Percentiles rank a stretch among this genome's conserved stretches.
Evolutionary conservation across 2,329 filamentous ascomycete species (phyloP).

Genomic region (Parasarocladium wereldwijsianum): DNA sequence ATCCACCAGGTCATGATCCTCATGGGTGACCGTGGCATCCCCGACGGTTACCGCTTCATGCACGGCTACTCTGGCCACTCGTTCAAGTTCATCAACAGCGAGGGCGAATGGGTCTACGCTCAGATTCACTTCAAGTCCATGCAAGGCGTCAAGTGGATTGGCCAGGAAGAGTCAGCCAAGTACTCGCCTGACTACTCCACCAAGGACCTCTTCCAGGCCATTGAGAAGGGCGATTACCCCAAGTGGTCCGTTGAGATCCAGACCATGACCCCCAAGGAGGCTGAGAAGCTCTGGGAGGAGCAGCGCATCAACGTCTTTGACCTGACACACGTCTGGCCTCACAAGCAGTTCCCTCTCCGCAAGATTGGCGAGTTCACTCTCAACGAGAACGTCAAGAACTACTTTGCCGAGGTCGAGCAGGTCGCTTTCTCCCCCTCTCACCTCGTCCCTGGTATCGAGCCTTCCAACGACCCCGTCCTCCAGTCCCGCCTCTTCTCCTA

Average conservation of each 20-base stretch:
- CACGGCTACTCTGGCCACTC: constrained; percentile 41
- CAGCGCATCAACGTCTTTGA: constrained; percentile 46
- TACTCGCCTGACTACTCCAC: constrained; percentile 31
- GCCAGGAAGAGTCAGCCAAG: constrained; percentile 30
- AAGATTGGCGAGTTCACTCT: constrained; percentile 48
- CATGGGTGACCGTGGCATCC: constrained; percentile 41
- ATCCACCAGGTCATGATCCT: constrained; percentile 44
- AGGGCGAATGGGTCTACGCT: constrained; percentile 37
- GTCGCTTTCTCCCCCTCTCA: constrained; percentile 50
- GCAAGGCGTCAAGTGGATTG: constrained; percentile 36
- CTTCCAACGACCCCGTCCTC: constrained; percentile 47
- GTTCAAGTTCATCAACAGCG: constrained; percentile 38
- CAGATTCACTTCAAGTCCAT: constrained; percentile 38
- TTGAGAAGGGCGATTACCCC: constrained; percentile 34
- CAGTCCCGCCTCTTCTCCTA: constrained; percentile 48
- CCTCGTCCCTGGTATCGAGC: constrained; percentile 48
- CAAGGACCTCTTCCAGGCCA: constrained; percentile 38
- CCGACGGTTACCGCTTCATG: constrained; percentile 36
- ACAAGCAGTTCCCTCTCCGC: constrained; percentile 44
- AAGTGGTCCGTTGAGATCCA: constrained; percentile 41
- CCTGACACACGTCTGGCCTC: constrained; percentile 55
- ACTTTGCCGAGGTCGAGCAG: constrained; percentile 57
- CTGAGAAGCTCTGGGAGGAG: constrained; percentile 27
- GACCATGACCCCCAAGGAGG: constrained; percentile 33
- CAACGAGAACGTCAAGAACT: constrained; percentile 51